These are phyloP conservation scores for Kluyveromyces aestuarii DNA, from an alignment of 805 yeast genomes.

Conservation along the genomic window DNA sequence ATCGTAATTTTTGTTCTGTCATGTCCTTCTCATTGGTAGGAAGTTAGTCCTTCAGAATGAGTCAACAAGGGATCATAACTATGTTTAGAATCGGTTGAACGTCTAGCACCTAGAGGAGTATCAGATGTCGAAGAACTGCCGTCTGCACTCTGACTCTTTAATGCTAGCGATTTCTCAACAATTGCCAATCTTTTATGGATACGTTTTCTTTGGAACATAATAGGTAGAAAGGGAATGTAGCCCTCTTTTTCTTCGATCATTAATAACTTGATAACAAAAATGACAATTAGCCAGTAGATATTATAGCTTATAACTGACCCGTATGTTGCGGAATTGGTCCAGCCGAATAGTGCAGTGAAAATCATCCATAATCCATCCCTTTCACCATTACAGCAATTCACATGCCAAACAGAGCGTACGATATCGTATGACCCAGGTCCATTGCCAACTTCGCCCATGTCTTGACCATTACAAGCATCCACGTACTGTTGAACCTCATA, in stretches of 20 bases:
- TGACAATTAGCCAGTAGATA: conserved; percentile 53
- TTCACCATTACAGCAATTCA: conserved; percentile 87
- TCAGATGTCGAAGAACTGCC: neutral
- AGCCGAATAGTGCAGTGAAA: conserved; percentile 78
- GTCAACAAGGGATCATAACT: neutral
- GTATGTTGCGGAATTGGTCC: conserved; percentile 91
- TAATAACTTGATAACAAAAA: conserved; percentile 37
- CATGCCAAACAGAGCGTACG: conserved; percentile 78
- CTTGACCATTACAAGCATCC: conserved; percentile 67
- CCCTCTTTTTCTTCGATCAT: conserved; percentile 50
- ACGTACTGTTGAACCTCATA: conserved; percentile 73
- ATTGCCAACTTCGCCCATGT: conserved; percentile 78
- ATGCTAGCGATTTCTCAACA: conserved; percentile 20
- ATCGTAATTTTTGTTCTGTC: neutral
- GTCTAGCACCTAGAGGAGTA: neutral
- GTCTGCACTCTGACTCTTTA: conserved; percentile 5
- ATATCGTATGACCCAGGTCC: conserved; percentile 94
- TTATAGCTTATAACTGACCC: conserved; percentile 74
- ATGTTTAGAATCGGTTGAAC: neutral
- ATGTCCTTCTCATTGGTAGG: neutral
- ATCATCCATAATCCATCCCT: conserved; percentile 93
- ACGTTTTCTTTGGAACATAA: conserved; percentile 47
- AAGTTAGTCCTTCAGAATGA: neutral
- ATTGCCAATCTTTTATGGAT: conserved; percentile 33
- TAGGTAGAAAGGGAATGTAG: conserved; percentile 51